These are phyloP conservation scores for Imleria badia DNA, from an alignment of 768 basidiomycete species.

Conservation along the genomic window DNA sequence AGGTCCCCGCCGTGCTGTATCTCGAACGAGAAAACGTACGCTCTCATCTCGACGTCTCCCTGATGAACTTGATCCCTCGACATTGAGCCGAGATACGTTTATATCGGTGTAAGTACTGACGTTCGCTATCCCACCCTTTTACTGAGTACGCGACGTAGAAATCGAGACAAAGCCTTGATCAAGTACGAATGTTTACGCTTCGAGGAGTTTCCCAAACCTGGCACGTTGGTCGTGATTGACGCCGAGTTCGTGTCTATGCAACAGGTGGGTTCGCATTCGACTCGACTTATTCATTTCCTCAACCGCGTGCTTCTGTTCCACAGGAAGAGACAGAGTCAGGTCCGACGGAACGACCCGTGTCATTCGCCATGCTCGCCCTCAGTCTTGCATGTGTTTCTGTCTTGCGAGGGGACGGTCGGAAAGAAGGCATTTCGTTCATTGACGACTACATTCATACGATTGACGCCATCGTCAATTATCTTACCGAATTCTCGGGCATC, in stretches of 20 bases:
- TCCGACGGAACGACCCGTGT: constrained; percentile 95
- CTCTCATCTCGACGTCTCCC: constrained; percentile 63
- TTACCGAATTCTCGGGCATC: constrained; percentile 97
- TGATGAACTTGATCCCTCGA: constrained; percentile 64
- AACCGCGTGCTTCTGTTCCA: not conserved
- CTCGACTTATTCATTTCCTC: not conserved
- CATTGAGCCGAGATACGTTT: constrained; percentile 83
- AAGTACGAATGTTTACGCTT: constrained; percentile 73
- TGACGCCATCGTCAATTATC: constrained; percentile 91
- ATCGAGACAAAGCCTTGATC: constrained; percentile 69
- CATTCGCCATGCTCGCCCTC: constrained; percentile 84
- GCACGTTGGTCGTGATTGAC: constrained; percentile 91
- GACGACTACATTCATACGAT: constrained; percentile 98
- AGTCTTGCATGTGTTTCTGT: constrained; percentile 95
- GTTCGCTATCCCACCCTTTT: not conserved
- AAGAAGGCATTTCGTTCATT: constrained; percentile 87
- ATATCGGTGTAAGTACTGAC: constrained; percentile 66
- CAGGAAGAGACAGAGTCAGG: constrained; percentile 92
- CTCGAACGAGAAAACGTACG: constrained; percentile 71
- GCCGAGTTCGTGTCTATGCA: constrained; percentile 98
- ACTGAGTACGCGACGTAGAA: constrained; percentile 41
- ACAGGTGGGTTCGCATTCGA: constrained; percentile 49
- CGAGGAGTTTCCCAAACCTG: constrained; percentile 81
- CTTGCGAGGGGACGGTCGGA: constrained; percentile 77
- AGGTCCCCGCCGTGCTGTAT: constrained; percentile 91